phyloP scores from a whole-genome alignment of 2,329 filamentous ascomycete genomes.

The Calonectria crousiana region DNA sequence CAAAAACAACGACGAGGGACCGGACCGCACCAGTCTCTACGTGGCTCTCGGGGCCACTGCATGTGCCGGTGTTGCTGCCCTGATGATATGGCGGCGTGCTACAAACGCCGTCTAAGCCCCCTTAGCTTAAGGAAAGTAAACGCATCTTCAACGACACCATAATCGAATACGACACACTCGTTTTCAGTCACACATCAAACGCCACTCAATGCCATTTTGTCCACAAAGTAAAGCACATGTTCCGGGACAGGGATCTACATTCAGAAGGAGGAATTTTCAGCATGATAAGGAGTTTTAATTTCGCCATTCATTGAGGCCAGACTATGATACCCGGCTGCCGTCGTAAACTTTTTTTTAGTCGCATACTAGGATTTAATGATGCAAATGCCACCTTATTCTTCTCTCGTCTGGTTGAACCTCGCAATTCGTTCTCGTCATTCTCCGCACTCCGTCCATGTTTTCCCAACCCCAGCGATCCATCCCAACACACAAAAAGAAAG shows the following conservation, averaged over 20 bases:
- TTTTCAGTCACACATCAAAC: background rate
- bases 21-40: slow-evolving; percentile 87
- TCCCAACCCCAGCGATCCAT: background rate
- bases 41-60: slow-evolving; percentile 82
- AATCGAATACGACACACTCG: background rate
- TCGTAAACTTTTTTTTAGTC: slow-evolving; percentile 27
- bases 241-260: background rate
- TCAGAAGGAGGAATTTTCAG: slow-evolving; percentile 15
- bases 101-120: slow-evolving; percentile 58
- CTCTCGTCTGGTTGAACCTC: background rate
- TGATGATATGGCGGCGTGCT: slow-evolving; percentile 74
- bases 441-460: background rate
- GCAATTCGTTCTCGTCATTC: background rate
- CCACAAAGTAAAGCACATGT: background rate
- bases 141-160: background rate
- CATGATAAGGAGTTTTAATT: slow-evolving; percentile 41
- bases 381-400: slow-evolving; percentile 26
- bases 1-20: slow-evolving; percentile 86
- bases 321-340: slow-evolving; percentile 50
- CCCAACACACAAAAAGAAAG: background rate
- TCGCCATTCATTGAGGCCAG: slow-evolving; percentile 35
- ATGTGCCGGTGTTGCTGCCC: slow-evolving; percentile 72
- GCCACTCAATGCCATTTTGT: background rate
- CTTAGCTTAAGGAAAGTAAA: background rate
- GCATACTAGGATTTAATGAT: slow-evolving; percentile 36